phyloP scores from a whole-genome alignment of 164 flowering plant species.

The Aristolochia fimbriata region DNA sequence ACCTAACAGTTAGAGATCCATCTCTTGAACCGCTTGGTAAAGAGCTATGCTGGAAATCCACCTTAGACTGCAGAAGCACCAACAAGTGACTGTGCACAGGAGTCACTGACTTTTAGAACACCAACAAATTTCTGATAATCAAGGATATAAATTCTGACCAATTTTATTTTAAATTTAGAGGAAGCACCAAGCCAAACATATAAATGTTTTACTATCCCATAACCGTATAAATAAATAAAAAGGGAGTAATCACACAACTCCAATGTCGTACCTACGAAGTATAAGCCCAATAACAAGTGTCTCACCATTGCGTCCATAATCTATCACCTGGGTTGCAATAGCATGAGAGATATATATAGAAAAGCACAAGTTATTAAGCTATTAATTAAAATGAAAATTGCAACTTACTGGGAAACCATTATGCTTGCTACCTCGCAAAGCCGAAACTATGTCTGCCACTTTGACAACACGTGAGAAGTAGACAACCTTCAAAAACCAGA shows the following conservation, averaged over 20 bases:
- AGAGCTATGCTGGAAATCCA: conserved; percentile 90
- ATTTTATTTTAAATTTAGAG: background rate
- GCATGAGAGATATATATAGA: too few species aligned
- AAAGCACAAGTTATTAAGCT: too few species aligned
- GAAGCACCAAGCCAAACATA: background rate
- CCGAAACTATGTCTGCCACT: conserved; percentile 68
- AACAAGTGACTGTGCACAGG: conserved; percentile 65
- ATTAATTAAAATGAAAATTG: background rate
- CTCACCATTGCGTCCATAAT: conserved; percentile 69
- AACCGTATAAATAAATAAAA: background rate
- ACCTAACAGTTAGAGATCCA: conserved; percentile 16
- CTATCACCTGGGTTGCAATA: conserved; percentile 53
- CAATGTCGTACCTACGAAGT: conserved; percentile 65
- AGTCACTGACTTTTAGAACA: background rate
- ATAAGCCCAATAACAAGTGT: conserved; percentile 78
- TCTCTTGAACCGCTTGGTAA: conserved; percentile 53
- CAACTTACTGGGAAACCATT: conserved; percentile 92
- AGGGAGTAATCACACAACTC: background rate
- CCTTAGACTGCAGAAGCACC: conserved; percentile 85
- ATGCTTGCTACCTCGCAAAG: conserved; percentile 63
- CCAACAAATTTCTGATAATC: background rate
- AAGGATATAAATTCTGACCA: background rate
- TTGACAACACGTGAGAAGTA: conserved; percentile 71
- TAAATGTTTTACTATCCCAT: background rate
- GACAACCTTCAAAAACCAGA: conserved; percentile 46